phyloP scores from a whole-genome alignment of 2,329 filamentous ascomycete species.

The Colletotrichum liaoningense region DNA sequence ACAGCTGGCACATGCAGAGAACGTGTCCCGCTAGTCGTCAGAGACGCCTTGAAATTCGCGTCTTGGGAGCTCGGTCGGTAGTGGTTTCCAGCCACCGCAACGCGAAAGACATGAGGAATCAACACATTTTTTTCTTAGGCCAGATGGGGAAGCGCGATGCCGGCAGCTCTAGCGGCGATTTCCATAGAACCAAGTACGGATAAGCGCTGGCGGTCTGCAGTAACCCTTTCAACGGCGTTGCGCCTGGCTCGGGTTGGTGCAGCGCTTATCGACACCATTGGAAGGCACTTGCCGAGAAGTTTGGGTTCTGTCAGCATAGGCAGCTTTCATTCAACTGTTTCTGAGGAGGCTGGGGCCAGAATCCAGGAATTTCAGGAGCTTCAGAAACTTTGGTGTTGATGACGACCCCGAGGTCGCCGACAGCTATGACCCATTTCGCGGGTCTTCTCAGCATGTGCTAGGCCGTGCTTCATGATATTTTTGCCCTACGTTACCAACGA shows the following conservation, averaged over 20 bases:
- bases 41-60: not conserved
- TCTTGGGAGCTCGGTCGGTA: not conserved
- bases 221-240: not conserved
- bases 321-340: not conserved
- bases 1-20: conserved; percentile 6
- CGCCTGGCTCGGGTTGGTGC: not conserved
- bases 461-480: conserved; percentile 14
- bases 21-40: not conserved
- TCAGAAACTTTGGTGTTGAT: conserved; percentile 12
- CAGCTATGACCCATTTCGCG: not conserved
- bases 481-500: not conserved
- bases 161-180: conserved; percentile 10
- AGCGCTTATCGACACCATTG: conserved; percentile 16
- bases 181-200: not conserved
- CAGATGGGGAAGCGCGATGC: not conserved
- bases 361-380: not conserved
- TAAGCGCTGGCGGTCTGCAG: not conserved
- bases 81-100: conserved; percentile 13
- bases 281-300: conserved; percentile 9
- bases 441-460: not conserved
- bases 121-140: not conserved
- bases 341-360: conserved; percentile 8
- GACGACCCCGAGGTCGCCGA: not conserved
- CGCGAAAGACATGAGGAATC: not conserved
- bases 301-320: not conserved